Conservation (phyloP, 345 rosid genomes). For the Eucalyptus pauciflora region DNA sequence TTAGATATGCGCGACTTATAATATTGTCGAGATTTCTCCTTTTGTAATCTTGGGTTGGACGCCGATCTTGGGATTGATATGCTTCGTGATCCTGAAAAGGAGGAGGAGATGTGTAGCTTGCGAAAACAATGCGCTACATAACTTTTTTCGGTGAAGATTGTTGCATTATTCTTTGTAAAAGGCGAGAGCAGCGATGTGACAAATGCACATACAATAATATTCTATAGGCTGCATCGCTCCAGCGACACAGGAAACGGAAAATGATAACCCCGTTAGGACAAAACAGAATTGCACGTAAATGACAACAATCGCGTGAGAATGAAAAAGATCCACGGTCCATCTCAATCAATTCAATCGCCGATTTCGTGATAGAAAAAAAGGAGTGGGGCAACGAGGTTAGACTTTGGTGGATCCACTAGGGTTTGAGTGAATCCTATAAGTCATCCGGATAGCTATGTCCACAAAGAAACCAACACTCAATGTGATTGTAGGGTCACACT, state of each 20-base stretch:
- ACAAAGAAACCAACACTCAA: not conserved
- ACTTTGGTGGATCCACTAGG: not conserved
- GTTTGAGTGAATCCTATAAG: not conserved
- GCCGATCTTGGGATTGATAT: not conserved
- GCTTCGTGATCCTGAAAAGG: not conserved
- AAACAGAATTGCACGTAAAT: not conserved
- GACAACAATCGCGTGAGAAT: not conserved
- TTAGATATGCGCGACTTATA: not conserved
- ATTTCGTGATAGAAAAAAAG: not conserved
- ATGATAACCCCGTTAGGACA: not conserved
- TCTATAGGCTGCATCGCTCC: not conserved
- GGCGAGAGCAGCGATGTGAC: not conserved
- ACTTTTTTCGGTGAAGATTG: not conserved
- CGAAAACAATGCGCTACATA: not conserved
- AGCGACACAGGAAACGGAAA: not conserved
- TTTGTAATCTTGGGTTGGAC: not conserved
- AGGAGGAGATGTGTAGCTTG: not conserved
- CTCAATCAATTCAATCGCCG: not conserved
- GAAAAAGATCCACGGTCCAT: not conserved
- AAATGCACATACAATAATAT: not conserved
- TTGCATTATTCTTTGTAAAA: not conserved
- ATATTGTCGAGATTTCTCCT: not conserved
- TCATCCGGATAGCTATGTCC: not conserved
- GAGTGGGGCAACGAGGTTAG: not conserved
- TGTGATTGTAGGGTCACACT: not conserved